Conservation (phyloP, 768 basidiomycete genomes). For the Tricholoma hemisulphureum region DNA sequence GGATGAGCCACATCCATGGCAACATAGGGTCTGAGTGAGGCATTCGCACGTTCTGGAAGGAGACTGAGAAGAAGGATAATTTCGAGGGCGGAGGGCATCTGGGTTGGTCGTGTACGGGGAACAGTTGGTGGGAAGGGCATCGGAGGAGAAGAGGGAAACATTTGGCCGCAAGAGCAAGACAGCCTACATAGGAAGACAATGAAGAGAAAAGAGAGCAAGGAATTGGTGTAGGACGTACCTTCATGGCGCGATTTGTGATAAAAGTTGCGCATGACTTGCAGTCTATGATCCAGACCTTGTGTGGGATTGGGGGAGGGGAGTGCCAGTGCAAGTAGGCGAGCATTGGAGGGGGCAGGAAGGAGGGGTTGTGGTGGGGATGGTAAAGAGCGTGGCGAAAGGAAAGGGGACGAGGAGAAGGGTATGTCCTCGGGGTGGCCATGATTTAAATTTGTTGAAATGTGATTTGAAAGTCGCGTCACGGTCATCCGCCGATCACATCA, state of each 20-base stretch:
- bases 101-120: slow-evolving; percentile 58
- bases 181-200: slow-evolving; percentile 47
- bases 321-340: slow-evolving; percentile 35
- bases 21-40: slow-evolving; percentile 77
- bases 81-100: slow-evolving; percentile 37
- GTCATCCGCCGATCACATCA: slow-evolving; percentile 13
- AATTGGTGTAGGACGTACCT: slow-evolving; percentile 45
- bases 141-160: slow-evolving; percentile 80
- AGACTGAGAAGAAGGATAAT: slow-evolving; percentile 25
- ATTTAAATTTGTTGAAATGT: not conserved
- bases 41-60: slow-evolving; percentile 74
- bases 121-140: slow-evolving; percentile 76
- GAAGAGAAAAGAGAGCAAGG: not conserved
- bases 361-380: slow-evolving; percentile 14
- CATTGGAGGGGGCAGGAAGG: slow-evolving; percentile 19
- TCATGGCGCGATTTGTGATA: slow-evolving; percentile 84
- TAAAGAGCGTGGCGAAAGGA: slow-evolving; percentile 27
- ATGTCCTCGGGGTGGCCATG: slow-evolving; percentile 11
- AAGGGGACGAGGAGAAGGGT: slow-evolving; percentile 5
- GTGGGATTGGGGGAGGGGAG: slow-evolving; percentile 45
- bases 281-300: slow-evolving; percentile 81
- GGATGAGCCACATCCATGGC: slow-evolving; percentile 71
- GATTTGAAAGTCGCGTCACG: slow-evolving; percentile 1
- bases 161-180: slow-evolving; percentile 80
- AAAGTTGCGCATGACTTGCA: slow-evolving; percentile 74